Evolutionary conservation across 192 early-diverging fungal species (phyloP).

Genomic region (Linnemannia exigua): DNA sequence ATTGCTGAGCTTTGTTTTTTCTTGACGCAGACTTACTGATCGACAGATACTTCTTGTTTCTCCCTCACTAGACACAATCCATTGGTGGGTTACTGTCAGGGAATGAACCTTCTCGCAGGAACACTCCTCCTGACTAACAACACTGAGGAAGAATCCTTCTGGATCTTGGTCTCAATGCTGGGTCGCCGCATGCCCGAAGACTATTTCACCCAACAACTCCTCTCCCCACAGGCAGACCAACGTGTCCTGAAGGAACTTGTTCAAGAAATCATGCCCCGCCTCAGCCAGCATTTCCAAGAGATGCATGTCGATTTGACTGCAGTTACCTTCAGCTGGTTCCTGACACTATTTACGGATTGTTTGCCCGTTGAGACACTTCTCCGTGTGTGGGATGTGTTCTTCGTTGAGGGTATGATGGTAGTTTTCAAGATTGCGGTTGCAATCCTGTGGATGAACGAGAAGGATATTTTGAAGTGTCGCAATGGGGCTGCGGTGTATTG

Average conservation of each 20-base stretch:
- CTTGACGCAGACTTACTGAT: background rate
- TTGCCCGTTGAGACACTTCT: conserved; percentile 61
- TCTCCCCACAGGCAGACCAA: conserved; percentile 66
- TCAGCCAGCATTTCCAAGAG: conserved; percentile 58
- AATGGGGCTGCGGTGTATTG: conserved; percentile 60
- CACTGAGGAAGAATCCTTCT: conserved; percentile 59
- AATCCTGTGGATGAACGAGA: conserved; percentile 61
- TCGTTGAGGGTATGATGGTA: conserved; percentile 63
- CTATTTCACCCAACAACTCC: conserved; percentile 66
- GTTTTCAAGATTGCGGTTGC: conserved; percentile 66
- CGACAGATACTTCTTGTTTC: background rate
- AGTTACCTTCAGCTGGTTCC: conserved; percentile 69
- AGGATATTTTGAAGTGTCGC: conserved; percentile 60
- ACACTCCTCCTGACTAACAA: conserved; percentile 64
- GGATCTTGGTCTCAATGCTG: conserved; percentile 61
- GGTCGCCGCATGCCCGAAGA: conserved; percentile 62
- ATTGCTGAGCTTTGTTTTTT: background rate
- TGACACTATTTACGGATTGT: conserved; percentile 66
- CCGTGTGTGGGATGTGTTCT: conserved; percentile 71
- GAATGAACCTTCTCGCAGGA: conserved; percentile 69
- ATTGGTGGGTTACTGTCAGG: conserved; percentile 69
- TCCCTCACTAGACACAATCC: conserved; percentile 45
- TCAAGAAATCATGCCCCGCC: conserved; percentile 61
- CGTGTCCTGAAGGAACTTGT: conserved; percentile 65
- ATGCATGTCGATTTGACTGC: conserved; percentile 63